phyloP scores from a whole-genome alignment of 1,284 basidiomycete genomes.

The Boletellus sp. region DNA sequence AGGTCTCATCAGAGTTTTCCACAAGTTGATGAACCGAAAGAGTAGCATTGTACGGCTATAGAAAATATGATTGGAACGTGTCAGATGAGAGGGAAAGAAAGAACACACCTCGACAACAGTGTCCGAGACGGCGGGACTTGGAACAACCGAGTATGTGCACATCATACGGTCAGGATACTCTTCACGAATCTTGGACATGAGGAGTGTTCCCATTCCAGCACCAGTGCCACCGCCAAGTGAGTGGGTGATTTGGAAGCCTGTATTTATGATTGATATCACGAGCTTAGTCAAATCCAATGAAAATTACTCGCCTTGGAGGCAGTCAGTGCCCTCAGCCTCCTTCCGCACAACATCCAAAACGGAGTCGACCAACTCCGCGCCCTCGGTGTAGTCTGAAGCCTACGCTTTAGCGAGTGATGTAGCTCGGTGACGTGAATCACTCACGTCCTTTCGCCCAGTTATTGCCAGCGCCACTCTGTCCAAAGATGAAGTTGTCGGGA shows the following conservation, averaged over 20 bases:
- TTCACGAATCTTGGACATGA: conserved; percentile 90
- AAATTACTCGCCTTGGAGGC: conserved; percentile 71
- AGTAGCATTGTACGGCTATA: conserved; percentile 90
- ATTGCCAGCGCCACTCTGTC: conserved; percentile 90
- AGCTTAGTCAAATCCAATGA: not conserved
- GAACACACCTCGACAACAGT: conserved; percentile 85
- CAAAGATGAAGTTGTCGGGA: conserved; percentile 93
- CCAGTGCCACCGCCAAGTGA: conserved; percentile 97
- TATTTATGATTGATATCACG: not conserved
- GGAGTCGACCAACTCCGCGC: conserved; percentile 92
- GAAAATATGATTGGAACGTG: conserved; percentile 4
- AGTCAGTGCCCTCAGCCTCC: conserved; percentile 90
- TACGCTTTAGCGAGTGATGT: not conserved
- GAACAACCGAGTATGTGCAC: conserved; percentile 94
- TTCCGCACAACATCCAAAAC: conserved; percentile 88
- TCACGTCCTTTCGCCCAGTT: conserved; percentile 94
- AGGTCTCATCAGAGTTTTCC: conserved; percentile 94
- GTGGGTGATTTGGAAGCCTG: conserved; percentile 95
- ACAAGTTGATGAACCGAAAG: conserved; percentile 94
- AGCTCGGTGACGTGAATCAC: conserved; percentile 31
- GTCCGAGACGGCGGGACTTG: conserved; percentile 94
- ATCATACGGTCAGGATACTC: conserved; percentile 97
- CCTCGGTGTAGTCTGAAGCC: conserved; percentile 82
- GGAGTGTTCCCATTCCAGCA: conserved; percentile 87
- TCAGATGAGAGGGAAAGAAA: not conserved